A percentile compares a stretch with the other conserved stretches of the same genome.
Conservation (phyloP, 73 alveolate genomes). For the Paramecium sexaurelia region DNA sequence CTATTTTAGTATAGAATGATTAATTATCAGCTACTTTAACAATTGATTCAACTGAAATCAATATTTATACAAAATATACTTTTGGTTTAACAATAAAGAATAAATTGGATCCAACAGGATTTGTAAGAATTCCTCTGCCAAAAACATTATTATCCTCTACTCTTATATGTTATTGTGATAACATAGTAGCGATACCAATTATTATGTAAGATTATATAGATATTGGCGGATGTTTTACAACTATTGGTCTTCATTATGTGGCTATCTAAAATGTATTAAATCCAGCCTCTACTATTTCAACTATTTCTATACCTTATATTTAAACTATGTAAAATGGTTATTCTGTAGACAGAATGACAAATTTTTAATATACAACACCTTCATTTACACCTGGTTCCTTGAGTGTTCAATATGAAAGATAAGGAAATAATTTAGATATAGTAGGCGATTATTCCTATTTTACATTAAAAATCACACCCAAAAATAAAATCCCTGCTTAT, state of each 20-base stretch:
- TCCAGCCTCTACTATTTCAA: constrained; percentile 26
- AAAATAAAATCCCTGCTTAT: neutral
- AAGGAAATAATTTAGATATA: neutral
- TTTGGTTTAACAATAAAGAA: neutral
- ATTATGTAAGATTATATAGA: neutral
- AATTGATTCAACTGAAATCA: neutral
- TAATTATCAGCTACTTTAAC: neutral
- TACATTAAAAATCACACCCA: neutral
- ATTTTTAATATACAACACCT: neutral
- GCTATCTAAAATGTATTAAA: neutral
- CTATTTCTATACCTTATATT: neutral
- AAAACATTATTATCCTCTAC: neutral
- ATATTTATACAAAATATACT: neutral
- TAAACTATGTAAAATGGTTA: neutral
- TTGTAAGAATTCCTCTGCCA: neutral
- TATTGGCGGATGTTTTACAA: constrained; percentile 29
- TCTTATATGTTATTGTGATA: neutral
- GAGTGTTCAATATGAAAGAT: neutral
- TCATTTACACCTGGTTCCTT: constrained; percentile 1
- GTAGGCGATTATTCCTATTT: constrained; percentile 29
- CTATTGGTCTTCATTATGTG: neutral
- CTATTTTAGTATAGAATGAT: neutral
- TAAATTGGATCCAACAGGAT: neutral
- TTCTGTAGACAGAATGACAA: neutral
- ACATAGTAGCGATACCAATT: neutral